Base-by-base conservation (phyloP, 108 stramenopile genomes). In the Pelagomonas calceolata region DNA sequence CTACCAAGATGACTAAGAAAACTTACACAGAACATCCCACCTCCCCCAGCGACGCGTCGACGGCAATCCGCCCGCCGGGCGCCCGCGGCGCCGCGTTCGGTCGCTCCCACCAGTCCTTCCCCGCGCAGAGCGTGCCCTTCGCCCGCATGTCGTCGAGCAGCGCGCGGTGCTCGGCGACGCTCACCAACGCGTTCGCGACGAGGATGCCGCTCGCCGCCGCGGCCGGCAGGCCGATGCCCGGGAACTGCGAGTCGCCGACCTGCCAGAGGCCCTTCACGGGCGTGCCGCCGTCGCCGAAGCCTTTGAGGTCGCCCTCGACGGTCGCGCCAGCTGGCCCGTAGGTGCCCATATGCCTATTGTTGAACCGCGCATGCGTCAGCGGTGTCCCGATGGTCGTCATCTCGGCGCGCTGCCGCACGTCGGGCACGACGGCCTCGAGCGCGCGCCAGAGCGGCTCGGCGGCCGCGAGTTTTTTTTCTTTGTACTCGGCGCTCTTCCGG, bases 391-490 rank as follows among this genome's bases (percentile, higher is more conserved):
- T 72, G 66, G 88, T 64, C 32, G 82, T 79, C 16, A 90, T 67
- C 65, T 81, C 66, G 15, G 87, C 81, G 60, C 91, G 80, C 70
- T 85, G 75, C 31, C 91, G 77, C 39, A 95, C 82, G 74, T 93
- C 92, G 4, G 94, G 94, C 66, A 93, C 90, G 66, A 91, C 82
- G 32, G 78, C 63, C 78, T 92, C 94, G 32, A 95, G 78, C 21
- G 92, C 92, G 63, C 75, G 71, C 91, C 92, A 95, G 70, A 95
- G 73, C 12, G 83, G 82, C 79, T 95, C 88, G 5, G 89, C 85
- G 70, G 87, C 82, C 69, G 92, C 73, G 26, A 78, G 78, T 75
- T 93, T 92, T 43, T 66, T 74, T 32, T 75, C 66, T 33, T 79
- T 81, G 75, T 94, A 92, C 68, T 84, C 85, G 15, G 76, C 70